phyloP scores from a whole-genome alignment of 768 basidiomycete genomes.

The Auricularia sp. region DNA sequence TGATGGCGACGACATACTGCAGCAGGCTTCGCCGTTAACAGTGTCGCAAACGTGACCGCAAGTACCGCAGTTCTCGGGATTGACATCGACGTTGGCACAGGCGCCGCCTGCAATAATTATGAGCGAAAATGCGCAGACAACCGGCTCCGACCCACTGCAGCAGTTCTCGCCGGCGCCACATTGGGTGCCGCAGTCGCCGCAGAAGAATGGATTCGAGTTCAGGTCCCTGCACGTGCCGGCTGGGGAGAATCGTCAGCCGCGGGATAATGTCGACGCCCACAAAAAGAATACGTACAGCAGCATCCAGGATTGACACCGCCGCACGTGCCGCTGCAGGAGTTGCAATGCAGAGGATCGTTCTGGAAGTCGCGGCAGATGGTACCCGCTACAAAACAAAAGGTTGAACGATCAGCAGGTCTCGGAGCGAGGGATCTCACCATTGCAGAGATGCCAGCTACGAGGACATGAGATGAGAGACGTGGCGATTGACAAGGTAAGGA shows the following conservation, averaged over 20 bases:
- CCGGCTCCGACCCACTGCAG: neutral
- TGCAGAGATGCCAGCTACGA: neutral
- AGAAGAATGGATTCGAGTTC: neutral
- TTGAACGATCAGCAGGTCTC: too few species aligned
- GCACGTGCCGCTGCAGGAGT: neutral
- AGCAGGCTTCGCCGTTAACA: neutral
- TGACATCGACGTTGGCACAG: too few species aligned
- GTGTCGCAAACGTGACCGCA: too few species aligned
- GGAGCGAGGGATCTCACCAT: too few species aligned
- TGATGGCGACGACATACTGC: neutral
- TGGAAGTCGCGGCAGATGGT: neutral
- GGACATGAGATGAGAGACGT: neutral
- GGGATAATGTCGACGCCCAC: neutral
- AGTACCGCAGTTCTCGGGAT: too few species aligned
- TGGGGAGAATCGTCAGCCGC: neutral
- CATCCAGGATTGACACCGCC: neutral
- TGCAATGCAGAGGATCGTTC: neutral
- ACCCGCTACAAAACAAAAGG: neutral
- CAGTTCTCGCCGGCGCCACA: neutral
- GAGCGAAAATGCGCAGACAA: too few species aligned
- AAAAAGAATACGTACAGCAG: neutral
- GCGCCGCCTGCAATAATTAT: too few species aligned
- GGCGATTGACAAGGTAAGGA: neutral
- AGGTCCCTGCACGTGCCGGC: neutral
- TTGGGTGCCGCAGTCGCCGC: neutral